A percentile compares a stretch with the other conserved stretches of the same genome.
Conservation (phyloP, 805 yeast species). For the Metschnikowia continentalis region DNA sequence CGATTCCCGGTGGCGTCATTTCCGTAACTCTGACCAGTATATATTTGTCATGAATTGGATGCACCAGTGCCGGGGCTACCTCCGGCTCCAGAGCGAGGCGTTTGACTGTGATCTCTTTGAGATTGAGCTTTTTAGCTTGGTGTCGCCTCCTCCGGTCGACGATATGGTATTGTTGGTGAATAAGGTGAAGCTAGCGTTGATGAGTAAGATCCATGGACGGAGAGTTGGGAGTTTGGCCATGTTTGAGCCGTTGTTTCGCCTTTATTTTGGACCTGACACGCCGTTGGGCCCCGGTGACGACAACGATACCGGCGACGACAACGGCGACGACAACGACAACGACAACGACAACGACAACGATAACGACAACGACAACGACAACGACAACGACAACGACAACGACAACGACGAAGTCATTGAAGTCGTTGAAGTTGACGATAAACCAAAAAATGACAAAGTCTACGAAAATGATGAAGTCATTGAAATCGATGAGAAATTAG, state of each 20-base stretch:
- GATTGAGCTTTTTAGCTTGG: constrained; percentile 48
- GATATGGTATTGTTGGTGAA: constrained; percentile 36
- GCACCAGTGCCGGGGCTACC: constrained; percentile 46
- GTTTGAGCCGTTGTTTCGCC: constrained; percentile 32
- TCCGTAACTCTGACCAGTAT: constrained; percentile 19
- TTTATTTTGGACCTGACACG: constrained; percentile 32
- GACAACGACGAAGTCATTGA: neutral
- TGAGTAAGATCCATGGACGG: constrained; percentile 39
- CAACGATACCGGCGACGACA: constrained; percentile 11
- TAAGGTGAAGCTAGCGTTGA: constrained; percentile 40
- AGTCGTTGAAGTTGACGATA: constrained; percentile 22
- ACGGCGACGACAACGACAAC: constrained; percentile 13
- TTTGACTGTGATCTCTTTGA: constrained; percentile 60
- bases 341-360: constrained; percentile 7
- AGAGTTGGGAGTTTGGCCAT: constrained; percentile 25
- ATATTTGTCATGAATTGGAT: constrained; percentile 51
- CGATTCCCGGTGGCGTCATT: constrained; percentile 16
- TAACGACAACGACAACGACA: constrained; percentile 10
- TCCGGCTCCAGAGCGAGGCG: constrained; percentile 47
- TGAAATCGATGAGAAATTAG: too few species aligned
- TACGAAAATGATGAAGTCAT: too few species aligned
- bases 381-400: constrained; percentile 17
- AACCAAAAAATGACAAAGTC: neutral
- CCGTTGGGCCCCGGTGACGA: constrained; percentile 23
- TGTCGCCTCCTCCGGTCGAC: constrained; percentile 31